Evolutionary conservation across 2,329 filamentous ascomycete genomes (phyloP), one percentile per base, ranked within the genome.

Genomic region (Exophiala xenobiotica): DNA sequence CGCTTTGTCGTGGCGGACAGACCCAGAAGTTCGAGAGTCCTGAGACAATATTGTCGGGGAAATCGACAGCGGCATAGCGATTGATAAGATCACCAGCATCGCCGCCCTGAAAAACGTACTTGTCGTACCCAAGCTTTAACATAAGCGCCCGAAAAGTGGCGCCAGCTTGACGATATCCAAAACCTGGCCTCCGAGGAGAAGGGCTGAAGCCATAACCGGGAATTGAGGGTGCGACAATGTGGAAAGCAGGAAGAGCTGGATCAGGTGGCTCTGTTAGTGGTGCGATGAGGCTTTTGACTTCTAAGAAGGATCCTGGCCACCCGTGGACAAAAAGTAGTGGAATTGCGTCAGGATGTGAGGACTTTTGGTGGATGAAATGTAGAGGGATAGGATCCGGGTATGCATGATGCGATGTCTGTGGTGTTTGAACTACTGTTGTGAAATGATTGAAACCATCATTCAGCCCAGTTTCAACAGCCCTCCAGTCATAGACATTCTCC

Each of bases 221-320:
- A 18, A 67, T 58, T 1, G 59, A 62, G 2, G 63, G 63, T 19
- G 63, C 62, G n/a, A 66, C 54, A 7, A 67, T 51, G 45, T 66
- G 63, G 45, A 67, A 65, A 6, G 62, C 56, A 22, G 60, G 62
- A 12, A 56, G 24, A 14, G 9, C 26, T 8, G 26, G 16, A 38
- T 55, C 39, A 1, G 59, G 50, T 3, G 56, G 54, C 7, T 62
- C 53, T 18, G 59, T 63, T 7, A 70, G 56, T 1, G 55, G 50
- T 6, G 54, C 51, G 11, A 70, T 58, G 12, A 70, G 56, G 12
- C 60, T 59, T 4, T 55, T 33, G 27, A 67, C 66, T 49, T 70
- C 68, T 8, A 67, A 51, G 44, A 70, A 68, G 6, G 59, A 64
- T 8, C 68, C 67, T 3, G 68, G 68, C 68, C 67, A 70, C 41